A percentile compares a stretch with the other conserved stretches of the same genome.
These are phyloP conservation scores for Paramecium sexaurelia DNA, from an alignment of 73 alveolate species.

Conservation along the genomic window DNA sequence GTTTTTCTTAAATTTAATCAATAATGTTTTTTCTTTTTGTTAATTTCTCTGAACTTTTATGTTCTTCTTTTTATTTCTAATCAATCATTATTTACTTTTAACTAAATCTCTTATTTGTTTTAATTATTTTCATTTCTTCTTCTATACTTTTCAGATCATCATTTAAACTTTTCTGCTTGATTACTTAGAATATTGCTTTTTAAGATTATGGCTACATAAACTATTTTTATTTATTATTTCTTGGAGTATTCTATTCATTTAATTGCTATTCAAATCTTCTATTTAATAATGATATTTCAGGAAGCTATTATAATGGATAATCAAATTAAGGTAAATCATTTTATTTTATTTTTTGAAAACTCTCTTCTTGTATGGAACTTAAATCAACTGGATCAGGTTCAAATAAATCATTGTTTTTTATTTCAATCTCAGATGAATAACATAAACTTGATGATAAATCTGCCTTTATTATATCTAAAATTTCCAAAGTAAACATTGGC, in stretches of 20 bases:
- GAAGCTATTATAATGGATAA: not conserved
- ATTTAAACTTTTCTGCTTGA: not conserved
- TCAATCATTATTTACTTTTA: not conserved
- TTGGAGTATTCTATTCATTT: not conserved
- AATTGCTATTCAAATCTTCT: not conserved
- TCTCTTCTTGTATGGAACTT: not conserved
- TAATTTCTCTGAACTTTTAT: not conserved
- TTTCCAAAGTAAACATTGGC: conserved; percentile 21
- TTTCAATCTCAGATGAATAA: not conserved
- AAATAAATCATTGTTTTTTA: not conserved
- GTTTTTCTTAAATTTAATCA: conserved; percentile 17
- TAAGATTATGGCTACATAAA: not conserved
- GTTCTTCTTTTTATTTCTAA: not conserved
- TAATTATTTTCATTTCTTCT: not conserved
- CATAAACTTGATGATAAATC: not conserved
- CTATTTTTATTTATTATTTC: too few relatives aligned
- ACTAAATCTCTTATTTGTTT: not conserved
- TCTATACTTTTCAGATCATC: not conserved
- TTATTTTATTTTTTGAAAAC: not conserved
- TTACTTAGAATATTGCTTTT: not conserved
- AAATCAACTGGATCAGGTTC: conserved; percentile 23
- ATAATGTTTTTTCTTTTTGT: not conserved
- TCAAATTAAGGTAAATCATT: not conserved
- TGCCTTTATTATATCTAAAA: not conserved
- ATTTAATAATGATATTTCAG: not conserved